Percentiles rank a stretch among this genome's conserved stretches.
phyloP scores from a whole-genome alignment of 1,284 basidiomycete species.

The Athelia sp. region DNA sequence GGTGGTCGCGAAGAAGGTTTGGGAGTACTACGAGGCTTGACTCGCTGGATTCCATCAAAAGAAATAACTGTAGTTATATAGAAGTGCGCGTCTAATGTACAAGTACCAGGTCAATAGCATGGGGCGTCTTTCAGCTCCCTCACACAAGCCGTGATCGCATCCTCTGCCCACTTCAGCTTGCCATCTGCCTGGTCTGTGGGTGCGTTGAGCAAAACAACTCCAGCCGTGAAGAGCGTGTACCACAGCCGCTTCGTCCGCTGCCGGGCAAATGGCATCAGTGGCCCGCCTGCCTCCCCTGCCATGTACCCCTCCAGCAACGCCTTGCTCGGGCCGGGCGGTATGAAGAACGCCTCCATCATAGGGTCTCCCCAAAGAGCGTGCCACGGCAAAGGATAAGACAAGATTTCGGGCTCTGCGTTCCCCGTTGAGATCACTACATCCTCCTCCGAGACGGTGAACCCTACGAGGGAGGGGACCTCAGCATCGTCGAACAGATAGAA shows the following conservation, averaged over 20 bases:
- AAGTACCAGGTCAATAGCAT: slow-evolving; percentile 28
- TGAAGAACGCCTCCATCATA: slow-evolving; percentile 57
- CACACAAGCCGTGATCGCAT: slow-evolving; percentile 30
- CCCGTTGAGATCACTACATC: slow-evolving; percentile 37
- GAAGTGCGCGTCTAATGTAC: background rate
- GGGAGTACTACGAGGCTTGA: slow-evolving; percentile 37
- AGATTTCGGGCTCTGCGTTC: slow-evolving; percentile 23
- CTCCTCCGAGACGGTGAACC: slow-evolving; percentile 52
- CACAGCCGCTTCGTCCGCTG: slow-evolving; percentile 66
- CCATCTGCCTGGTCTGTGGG: slow-evolving; percentile 3
- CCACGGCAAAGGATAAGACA: slow-evolving; percentile 38
- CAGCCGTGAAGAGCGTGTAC: slow-evolving; percentile 64
- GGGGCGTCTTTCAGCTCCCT: slow-evolving; percentile 41
- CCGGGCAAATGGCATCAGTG: slow-evolving; percentile 45
- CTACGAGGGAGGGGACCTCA: slow-evolving; percentile 60
- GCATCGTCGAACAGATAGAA: slow-evolving; percentile 72
- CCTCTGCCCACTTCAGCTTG: slow-evolving; percentile 33
- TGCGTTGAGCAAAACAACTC: slow-evolving; percentile 42
- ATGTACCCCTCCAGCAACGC: slow-evolving; percentile 59
- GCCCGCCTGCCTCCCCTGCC: slow-evolving; percentile 29
- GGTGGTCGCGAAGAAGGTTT: slow-evolving; percentile 43
- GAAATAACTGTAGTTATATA: no score
- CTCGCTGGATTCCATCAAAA: no score
- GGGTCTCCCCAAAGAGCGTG: slow-evolving; percentile 74
- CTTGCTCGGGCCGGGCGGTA: slow-evolving; percentile 38